Evolutionary conservation across 176 grass and related monocot genomes (phyloP).

Genomic region (Luzula sylvatica): DNA sequence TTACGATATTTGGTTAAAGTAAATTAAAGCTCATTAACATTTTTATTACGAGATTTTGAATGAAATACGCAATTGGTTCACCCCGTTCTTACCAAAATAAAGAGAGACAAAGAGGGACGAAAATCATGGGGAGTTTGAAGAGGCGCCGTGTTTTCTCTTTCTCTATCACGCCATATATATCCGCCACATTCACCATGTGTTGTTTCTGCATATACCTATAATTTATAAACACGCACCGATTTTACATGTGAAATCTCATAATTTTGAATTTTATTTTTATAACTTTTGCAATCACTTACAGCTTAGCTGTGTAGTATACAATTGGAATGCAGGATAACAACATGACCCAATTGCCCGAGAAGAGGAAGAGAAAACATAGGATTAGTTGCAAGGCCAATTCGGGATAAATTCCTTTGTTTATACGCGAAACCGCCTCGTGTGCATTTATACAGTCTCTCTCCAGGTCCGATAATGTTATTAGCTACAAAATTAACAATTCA

Average conservation of each 20-base stretch:
- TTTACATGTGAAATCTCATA: not conserved
- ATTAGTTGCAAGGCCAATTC: constrained; percentile 4
- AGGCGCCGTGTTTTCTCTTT: constrained; percentile 17
- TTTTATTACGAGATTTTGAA: too few species aligned
- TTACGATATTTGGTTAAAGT: too few species aligned
- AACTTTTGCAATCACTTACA: constrained; percentile 2
- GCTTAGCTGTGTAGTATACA: not conserved
- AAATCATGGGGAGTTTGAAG: constrained; percentile 10
- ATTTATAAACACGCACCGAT: not conserved
- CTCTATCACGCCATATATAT: constrained; percentile 14
- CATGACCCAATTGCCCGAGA: constrained; percentile 21
- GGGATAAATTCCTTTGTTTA: constrained; percentile 11
- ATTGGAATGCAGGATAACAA: constrained; percentile 8
- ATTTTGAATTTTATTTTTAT: not conserved
- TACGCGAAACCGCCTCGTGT: constrained; percentile 3
- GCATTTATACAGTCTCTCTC: constrained; percentile 19
- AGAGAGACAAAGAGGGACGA: constrained; percentile 16
- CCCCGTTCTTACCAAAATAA: constrained; percentile 9
- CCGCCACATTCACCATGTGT: constrained; percentile 11
- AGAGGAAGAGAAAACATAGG: constrained; percentile 4
- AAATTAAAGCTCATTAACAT: too few species aligned
- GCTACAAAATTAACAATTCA: not conserved
- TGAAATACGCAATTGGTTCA: too few species aligned
- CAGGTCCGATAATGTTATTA: constrained; percentile 11
- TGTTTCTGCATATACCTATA: constrained; percentile 13